Conservation (phyloP, 192 early-diverging fungal species). For the Mortierella claussenii region DNA sequence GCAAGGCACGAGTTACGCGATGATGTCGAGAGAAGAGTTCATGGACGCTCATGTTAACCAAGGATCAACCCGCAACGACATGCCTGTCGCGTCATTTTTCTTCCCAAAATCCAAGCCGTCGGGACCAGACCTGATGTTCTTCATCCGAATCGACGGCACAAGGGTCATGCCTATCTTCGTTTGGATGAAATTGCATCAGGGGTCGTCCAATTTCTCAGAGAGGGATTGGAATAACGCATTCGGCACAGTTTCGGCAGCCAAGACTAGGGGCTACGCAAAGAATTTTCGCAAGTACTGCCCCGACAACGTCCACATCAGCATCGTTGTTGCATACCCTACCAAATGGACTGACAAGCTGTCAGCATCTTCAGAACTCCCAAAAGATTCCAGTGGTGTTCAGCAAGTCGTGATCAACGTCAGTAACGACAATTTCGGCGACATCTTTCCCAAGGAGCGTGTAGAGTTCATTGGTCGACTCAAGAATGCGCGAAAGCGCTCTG, state of each 20-base stretch:
- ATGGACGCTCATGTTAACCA: constrained; percentile 9
- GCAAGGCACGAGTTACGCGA: constrained; percentile 15
- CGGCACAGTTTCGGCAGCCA: neutral
- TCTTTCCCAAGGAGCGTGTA: constrained; percentile 9
- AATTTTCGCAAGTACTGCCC: neutral
- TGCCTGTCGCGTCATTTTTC: constrained; percentile 8
- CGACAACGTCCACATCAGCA: neutral
- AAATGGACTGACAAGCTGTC: too few relatives aligned
- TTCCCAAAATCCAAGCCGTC: constrained; percentile 1
- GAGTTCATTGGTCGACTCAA: constrained; percentile 16
- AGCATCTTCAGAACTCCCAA: neutral
- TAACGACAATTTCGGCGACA: constrained; percentile 7
- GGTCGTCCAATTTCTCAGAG: neutral
- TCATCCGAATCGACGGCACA: constrained; percentile 6
- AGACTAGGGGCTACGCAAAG: neutral
- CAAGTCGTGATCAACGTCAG: constrained; percentile 15
- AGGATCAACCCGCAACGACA: neutral
- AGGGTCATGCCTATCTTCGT: constrained; percentile 1
- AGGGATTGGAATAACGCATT: neutral
- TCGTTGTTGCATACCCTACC: neutral
- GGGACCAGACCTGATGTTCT: constrained; percentile 5
- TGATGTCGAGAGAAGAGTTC: constrained; percentile 16
- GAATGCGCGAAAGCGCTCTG: constrained; percentile 18
- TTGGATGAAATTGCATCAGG: neutral
- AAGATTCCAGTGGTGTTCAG: neutral